Evolutionary conservation across 176 grass and related monocot species (phyloP), one percentile per base, ranked within the genome.

Genomic region (Canna indica): DNA sequence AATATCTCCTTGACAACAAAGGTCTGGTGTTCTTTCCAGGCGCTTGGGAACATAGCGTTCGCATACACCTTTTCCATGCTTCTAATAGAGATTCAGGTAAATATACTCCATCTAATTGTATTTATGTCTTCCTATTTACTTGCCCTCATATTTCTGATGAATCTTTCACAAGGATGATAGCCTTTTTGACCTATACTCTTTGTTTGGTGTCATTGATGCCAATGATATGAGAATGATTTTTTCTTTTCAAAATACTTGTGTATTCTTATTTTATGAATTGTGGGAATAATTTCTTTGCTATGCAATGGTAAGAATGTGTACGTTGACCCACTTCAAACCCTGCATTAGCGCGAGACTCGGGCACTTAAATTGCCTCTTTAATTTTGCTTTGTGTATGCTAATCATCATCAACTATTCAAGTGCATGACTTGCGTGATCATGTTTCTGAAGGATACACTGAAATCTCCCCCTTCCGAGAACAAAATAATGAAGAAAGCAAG

Each of bases 31-130:
- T 79, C 87, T 45, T 88, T 96, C 22, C 85, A 86, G 45, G 88
- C 91, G 28, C 41, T 96, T 9, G 91, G 91, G 59, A 91, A 96
- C 80, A 87, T 96, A 32, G 91, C 91, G 22, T 96, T 96, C 22
- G 91, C 91, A 0, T 96, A 88, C 81, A 91, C 91, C 2, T 96
- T 91, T n/a, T 85, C 91, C 0, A 85, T 88, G 81, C 86, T 96
- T 13, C 76, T 96, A 0, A 91, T 96, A 69, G 91, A 96, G 80
- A 90, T 96, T 22, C 88, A 96, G 85, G 91, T 91, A 62, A 17
- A 18, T 25, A 57, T 7, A 38, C 36, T 7, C 36, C 2, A 38
- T 38, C 48, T 5, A n/a, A n/a, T n/a, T n/a, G 12, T 57, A 1
- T 26, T 57, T 25, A 57, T n/a, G 7, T n/a, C 6, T 22, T 57